Evolutionary conservation across 2,329 filamentous ascomycete genomes (phyloP).

Genomic region (Penicillium glabrum): DNA sequence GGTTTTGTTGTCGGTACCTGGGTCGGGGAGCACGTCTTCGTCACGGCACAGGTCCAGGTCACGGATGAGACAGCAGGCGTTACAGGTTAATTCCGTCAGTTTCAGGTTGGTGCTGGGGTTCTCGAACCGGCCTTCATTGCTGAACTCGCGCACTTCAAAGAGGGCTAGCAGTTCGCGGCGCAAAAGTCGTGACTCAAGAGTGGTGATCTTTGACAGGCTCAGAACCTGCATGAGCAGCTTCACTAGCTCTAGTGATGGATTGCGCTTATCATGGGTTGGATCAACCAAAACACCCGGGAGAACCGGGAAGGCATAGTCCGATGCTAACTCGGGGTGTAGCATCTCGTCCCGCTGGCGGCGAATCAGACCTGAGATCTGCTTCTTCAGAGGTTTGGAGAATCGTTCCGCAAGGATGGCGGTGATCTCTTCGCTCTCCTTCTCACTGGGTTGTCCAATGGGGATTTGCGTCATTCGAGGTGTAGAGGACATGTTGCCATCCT

Average conservation of each 20-base stretch:
- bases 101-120: slow-evolving; percentile 79
- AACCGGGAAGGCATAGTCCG: slow-evolving; percentile 81
- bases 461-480: slow-evolving; percentile 61
- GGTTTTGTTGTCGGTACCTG: slow-evolving; percentile 31
- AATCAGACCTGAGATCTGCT: slow-evolving; percentile 79
- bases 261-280: slow-evolving; percentile 60
- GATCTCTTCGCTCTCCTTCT: slow-evolving; percentile 59
- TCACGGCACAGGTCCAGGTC: slow-evolving; percentile 94
- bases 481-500: slow-evolving; percentile 60
- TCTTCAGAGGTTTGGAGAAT: slow-evolving; percentile 87
- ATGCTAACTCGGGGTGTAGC: slow-evolving; percentile 81
- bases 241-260: slow-evolving; percentile 84
- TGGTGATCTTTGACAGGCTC: slow-evolving; percentile 85
- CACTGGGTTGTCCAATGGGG: slow-evolving; percentile 57
- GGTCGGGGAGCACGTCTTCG: slow-evolving; percentile 68
- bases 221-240: slow-evolving; percentile 93
- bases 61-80: slow-evolving; percentile 83
- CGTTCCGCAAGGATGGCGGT: slow-evolving; percentile 72
- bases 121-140: slow-evolving; percentile 77
- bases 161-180: slow-evolving; percentile 85
- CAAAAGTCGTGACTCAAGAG: slow-evolving; percentile 80
- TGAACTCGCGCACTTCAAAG: slow-evolving; percentile 95
- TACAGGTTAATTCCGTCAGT: slow-evolving; percentile 76
- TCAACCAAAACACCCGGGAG: slow-evolving; percentile 57
- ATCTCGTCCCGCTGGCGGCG: slow-evolving; percentile 84